Evolutionary conservation across 768 basidiomycete genomes (phyloP).

Genomic region (Rhizopogon vinicolor): DNA sequence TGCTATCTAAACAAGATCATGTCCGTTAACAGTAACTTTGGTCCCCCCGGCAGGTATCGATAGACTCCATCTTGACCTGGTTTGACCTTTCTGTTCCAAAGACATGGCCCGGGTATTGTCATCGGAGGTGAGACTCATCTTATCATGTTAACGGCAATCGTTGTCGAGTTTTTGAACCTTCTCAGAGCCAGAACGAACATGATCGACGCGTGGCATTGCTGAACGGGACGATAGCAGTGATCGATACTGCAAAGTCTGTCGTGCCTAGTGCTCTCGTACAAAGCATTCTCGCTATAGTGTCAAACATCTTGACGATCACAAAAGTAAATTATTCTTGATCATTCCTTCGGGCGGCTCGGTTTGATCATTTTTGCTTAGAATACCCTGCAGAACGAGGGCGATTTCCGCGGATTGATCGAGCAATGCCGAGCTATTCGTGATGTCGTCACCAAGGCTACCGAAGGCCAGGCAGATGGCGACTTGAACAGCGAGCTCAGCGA

Average conservation of each 20-base stretch:
- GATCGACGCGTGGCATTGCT: background rate
- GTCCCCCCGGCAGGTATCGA: background rate
- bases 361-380: background rate
- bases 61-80: background rate
- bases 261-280: background rate
- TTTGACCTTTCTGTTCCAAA: background rate
- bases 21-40: background rate
- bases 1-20: background rate
- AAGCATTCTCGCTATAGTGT: background rate
- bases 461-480: background rate
- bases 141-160: background rate
- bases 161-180: background rate
- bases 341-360: background rate
- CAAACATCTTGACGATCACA: background rate
- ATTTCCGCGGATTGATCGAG: background rate
- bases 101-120: background rate
- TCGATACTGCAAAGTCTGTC: background rate
- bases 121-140: background rate
- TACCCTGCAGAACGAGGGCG: background rate
- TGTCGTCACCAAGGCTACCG: background rate
- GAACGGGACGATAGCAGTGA: background rate
- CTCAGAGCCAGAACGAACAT: background rate
- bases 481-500: background rate
- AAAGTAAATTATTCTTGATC: background rate
- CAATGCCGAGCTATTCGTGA: background rate